Conservation (phyloP, 139 green algal genomes). For the Mychonastes homosphaera region DNA sequence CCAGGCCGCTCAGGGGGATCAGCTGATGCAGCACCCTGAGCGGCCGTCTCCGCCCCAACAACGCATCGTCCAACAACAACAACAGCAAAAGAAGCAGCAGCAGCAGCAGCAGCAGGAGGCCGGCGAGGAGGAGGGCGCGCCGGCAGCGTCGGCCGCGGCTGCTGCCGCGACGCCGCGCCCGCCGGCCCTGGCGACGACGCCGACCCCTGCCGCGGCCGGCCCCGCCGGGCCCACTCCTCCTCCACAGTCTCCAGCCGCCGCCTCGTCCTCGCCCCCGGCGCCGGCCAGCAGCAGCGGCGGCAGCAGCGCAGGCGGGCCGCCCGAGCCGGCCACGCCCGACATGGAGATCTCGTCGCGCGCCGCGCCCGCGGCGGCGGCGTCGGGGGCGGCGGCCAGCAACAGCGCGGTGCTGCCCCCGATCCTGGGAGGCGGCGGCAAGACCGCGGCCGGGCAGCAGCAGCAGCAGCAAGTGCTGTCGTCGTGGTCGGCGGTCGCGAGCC, state of each 20-base stretch:
- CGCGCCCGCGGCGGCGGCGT: too few relatives aligned
- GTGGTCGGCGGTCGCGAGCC: not conserved
- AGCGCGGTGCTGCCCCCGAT: too few relatives aligned
- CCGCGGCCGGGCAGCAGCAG: not conserved
- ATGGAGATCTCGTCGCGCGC: too few relatives aligned
- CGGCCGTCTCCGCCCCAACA: constrained; percentile 1
- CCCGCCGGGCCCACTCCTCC: too few relatives aligned
- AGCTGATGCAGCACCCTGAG: constrained; percentile 14
- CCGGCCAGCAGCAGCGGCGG: not conserved
- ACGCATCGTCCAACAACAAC: constrained; percentile 7
- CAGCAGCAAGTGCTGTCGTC: constrained; percentile 1
- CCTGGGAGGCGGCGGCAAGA: too few relatives aligned
- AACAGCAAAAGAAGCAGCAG: constrained; percentile 6
- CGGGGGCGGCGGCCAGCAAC: too few relatives aligned
- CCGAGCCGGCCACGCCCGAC: too few relatives aligned
- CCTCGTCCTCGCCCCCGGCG: too few relatives aligned
- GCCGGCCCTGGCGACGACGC: not conserved
- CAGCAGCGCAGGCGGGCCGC: not conserved
- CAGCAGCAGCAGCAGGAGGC: not conserved
- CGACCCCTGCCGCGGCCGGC: too few relatives aligned
- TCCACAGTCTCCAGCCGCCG: too few relatives aligned
- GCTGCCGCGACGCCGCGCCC: not conserved
- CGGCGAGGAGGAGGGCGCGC: not conserved
- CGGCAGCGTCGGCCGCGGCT: constrained; percentile 1
- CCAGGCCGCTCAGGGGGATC: constrained; percentile 19